Evolutionary conservation across 192 early-diverging fungal genomes (phyloP).

Genomic region (Paraglomus occultum): DNA sequence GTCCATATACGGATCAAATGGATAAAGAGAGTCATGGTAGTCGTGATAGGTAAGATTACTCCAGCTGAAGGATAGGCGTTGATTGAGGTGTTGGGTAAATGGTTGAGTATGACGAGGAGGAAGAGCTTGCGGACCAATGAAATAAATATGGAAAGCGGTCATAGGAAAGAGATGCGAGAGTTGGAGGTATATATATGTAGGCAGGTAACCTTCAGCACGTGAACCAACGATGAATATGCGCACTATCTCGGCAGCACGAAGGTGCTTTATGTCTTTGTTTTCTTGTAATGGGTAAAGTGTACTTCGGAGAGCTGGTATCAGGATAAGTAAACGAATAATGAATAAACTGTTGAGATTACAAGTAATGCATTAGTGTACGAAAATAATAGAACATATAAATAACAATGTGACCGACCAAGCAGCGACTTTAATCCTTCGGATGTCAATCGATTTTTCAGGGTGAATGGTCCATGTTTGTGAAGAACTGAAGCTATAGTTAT

Average conservation of each 20-base stretch:
- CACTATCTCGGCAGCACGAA: background rate
- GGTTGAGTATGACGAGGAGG: conserved; percentile 34
- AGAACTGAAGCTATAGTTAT: conserved; percentile 71
- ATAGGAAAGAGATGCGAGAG: conserved; percentile 68
- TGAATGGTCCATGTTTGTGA: conserved; percentile 72
- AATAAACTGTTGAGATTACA: background rate
- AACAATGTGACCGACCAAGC: conserved; percentile 44
- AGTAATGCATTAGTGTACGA: background rate
- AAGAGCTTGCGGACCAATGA: conserved; percentile 75
- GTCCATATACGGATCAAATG: conserved; percentile 78
- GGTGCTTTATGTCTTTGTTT: background rate
- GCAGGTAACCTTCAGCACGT: conserved; percentile 71
- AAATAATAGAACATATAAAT: background rate
- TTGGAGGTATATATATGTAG: conserved; percentile 74
- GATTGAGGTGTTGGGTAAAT: conserved; percentile 45
- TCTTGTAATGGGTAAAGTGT: conserved; percentile 39
- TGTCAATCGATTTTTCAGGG: conserved; percentile 60
- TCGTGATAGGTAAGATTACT: conserved; percentile 65
- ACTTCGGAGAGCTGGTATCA: conserved; percentile 36
- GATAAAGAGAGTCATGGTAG: conserved; percentile 51
- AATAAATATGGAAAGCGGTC: conserved; percentile 74
- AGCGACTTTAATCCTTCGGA: conserved; percentile 71
- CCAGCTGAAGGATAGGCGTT: conserved; percentile 67
- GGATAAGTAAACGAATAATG: no score
- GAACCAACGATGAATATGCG: conserved; percentile 48